Evolutionary conservation across 768 basidiomycete species (phyloP).

Genomic region (Trametes cubensis): DNA sequence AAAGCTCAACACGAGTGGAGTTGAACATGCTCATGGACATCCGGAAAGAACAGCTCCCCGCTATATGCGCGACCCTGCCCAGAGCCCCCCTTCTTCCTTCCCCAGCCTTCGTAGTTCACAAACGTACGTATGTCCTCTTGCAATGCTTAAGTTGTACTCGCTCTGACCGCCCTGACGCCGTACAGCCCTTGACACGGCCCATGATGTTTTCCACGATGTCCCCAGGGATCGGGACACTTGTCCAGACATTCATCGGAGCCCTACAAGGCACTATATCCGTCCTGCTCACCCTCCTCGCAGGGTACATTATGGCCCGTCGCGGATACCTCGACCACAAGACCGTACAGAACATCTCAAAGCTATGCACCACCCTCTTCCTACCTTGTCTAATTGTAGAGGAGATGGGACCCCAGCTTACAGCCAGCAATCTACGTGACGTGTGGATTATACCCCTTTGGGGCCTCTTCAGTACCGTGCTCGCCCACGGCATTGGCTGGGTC

Average conservation of each 20-base stretch:
- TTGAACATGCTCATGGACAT: too few relatives aligned
- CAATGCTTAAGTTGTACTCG: too few relatives aligned
- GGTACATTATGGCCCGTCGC: constrained; percentile 29
- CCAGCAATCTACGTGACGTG: constrained; percentile 20
- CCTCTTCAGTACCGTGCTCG: constrained; percentile 30
- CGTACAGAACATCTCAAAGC: constrained; percentile 29
- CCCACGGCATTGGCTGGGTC: constrained; percentile 32
- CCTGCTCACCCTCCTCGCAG: constrained; percentile 34
- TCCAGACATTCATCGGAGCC: constrained; percentile 32
- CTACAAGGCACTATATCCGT: constrained; percentile 35
- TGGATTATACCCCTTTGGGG: constrained; percentile 37
- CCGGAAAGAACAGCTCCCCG: too few relatives aligned
- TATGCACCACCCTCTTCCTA: constrained; percentile 34
- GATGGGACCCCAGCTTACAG: constrained; percentile 36
- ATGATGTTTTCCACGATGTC: constrained; percentile 13
- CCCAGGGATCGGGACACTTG: constrained; percentile 15
- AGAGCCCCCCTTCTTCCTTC: too few relatives aligned
- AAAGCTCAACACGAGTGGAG: too few relatives aligned
- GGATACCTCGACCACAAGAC: constrained; percentile 28
- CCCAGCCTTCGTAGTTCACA: too few relatives aligned
- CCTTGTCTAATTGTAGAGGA: constrained; percentile 35
- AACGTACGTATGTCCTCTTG: too few relatives aligned
- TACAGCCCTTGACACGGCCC: not conserved
- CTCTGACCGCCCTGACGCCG: too few relatives aligned
- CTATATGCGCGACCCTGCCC: too few relatives aligned